These are phyloP conservation scores for Drechslerella stenobrocha DNA, from an alignment of 2,329 filamentous ascomycete species.

Conservation along the genomic window DNA sequence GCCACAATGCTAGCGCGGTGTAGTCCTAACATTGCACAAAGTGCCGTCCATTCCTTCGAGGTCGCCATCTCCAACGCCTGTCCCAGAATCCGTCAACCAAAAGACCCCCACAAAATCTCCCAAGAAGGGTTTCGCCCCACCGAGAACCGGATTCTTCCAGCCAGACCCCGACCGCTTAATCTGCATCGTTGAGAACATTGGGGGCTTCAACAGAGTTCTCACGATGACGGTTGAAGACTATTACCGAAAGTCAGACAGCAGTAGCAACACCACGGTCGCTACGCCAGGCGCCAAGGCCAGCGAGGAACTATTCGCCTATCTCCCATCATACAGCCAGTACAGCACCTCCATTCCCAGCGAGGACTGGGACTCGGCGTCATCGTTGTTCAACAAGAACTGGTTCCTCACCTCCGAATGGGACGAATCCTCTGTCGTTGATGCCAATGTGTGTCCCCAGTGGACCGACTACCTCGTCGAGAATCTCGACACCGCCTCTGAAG, in stretches of 20 bases:
- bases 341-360: constrained; percentile 40
- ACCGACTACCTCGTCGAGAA: constrained; percentile 38
- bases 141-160: constrained; percentile 36
- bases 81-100: constrained; percentile 31
- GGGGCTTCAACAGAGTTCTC: constrained; percentile 28
- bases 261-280: constrained; percentile 22
- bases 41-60: constrained; percentile 39
- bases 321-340: constrained; percentile 35
- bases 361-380: constrained; percentile 39
- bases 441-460: constrained; percentile 21
- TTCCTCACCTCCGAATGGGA: constrained; percentile 40
- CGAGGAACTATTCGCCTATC: constrained; percentile 46
- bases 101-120: constrained; percentile 38
- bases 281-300: constrained; percentile 35
- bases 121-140: constrained; percentile 27
- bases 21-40: constrained; percentile 26
- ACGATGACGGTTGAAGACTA: constrained; percentile 41
- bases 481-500: constrained; percentile 16
- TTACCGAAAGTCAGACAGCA: constrained; percentile 21
- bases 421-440: constrained; percentile 22
- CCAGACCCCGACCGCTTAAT: constrained; percentile 31
- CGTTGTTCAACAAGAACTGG: constrained; percentile 34
- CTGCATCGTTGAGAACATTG: constrained; percentile 37
- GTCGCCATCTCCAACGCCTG: constrained; percentile 38
- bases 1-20: not conserved